Evolutionary conservation across 345 rosid genomes (phyloP).

Genomic region (Aegle marmelos): DNA sequence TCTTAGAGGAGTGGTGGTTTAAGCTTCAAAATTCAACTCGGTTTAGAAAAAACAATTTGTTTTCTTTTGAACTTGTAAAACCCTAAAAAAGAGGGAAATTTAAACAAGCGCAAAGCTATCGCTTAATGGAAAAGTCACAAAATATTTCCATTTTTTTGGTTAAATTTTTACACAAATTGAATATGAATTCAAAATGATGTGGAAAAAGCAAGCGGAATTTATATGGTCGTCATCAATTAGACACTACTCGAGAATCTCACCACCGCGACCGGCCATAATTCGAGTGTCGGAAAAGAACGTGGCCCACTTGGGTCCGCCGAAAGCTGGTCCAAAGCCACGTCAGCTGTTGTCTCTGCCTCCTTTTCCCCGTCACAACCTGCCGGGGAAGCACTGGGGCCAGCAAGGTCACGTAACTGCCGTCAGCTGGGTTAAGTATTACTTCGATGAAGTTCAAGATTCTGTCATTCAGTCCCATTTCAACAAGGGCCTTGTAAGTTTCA

Average conservation of each 20-base stretch:
- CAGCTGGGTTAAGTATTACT: constrained; percentile 83
- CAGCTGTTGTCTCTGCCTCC: constrained; percentile 84
- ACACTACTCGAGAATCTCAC: constrained; percentile 50
- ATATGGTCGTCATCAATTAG: constrained; percentile 17
- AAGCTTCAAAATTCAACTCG: too few relatives aligned
- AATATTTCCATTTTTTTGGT: too few relatives aligned
- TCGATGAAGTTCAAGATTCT: constrained; percentile 54
- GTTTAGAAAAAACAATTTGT: too few relatives aligned
- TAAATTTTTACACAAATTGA: too few relatives aligned
- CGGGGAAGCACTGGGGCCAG: constrained; percentile 36
- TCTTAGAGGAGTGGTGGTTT: too few relatives aligned
- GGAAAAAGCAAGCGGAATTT: neutral
- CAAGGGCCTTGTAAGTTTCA: constrained; percentile 70
- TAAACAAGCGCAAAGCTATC: too few relatives aligned
- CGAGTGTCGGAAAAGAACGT: constrained; percentile 66
- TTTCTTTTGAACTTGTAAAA: too few relatives aligned
- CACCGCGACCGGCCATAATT: constrained; percentile 49
- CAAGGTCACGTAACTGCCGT: constrained; percentile 57
- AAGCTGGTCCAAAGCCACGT: constrained; percentile 71
- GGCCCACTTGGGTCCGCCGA: constrained; percentile 52
- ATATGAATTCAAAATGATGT: neutral
- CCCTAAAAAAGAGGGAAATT: too few relatives aligned
- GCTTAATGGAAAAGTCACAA: too few relatives aligned
- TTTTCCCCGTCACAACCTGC: constrained; percentile 65
- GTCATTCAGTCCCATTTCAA: constrained; percentile 73